Evolutionary conservation across 129 eudicot species (phyloP).

Genomic region (Centaurea solstitialis): DNA sequence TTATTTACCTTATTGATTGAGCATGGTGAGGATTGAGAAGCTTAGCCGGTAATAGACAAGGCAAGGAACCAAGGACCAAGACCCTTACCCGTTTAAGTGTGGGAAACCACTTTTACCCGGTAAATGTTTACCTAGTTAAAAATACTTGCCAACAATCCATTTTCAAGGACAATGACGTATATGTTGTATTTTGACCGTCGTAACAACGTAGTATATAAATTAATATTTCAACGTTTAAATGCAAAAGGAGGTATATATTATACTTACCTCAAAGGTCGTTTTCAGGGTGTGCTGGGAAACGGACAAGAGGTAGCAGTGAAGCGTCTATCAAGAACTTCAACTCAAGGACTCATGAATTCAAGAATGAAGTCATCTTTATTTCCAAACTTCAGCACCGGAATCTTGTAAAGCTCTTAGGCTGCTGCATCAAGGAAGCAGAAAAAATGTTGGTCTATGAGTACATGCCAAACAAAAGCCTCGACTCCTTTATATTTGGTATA

Average conservation of each 20-base stretch:
- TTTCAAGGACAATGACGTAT: no score
- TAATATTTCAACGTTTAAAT: no score
- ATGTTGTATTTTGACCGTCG: no score
- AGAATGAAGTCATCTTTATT: slow-evolving; percentile 29
- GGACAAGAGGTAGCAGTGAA: slow-evolving; percentile 41
- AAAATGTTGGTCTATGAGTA: slow-evolving; percentile 39
- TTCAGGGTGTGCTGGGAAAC: slow-evolving; percentile 15
- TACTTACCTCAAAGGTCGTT: not conserved
- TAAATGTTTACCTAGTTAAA: no score
- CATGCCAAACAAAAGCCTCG: slow-evolving; percentile 45
- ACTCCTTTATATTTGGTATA: slow-evolving; percentile 31
- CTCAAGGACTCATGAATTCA: slow-evolving; percentile 39
- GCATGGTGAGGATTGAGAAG: no score
- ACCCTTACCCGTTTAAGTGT: no score
- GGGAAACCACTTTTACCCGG: no score
- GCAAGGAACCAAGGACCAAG: no score
- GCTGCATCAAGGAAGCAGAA: slow-evolving; percentile 27
- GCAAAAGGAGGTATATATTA: not conserved
- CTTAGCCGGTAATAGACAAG: no score
- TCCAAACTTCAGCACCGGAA: slow-evolving; percentile 41
- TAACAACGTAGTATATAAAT: no score
- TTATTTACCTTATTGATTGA: no score
- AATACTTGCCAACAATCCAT: no score
- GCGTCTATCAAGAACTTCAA: slow-evolving; percentile 28
- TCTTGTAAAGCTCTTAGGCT: slow-evolving; percentile 32